These are phyloP conservation scores for Ascodesmis nigricans DNA, from an alignment of 495 filamentous ascomycete species.

Conservation along the genomic window DNA sequence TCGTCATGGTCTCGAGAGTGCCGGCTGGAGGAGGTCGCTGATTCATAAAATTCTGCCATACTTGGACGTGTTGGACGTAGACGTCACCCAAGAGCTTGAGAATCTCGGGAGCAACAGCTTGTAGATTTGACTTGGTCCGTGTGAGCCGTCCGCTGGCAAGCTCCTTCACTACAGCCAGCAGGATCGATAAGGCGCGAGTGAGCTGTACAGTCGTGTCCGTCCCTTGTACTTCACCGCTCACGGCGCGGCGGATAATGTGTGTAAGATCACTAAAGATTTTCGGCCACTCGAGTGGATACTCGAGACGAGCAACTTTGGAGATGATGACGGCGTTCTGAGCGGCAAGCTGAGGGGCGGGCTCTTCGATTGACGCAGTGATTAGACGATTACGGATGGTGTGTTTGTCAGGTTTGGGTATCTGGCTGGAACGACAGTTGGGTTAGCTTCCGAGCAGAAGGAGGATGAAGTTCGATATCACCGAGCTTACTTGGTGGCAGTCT, in stretches of 20 bases:
- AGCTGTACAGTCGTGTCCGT: conserved; percentile 29
- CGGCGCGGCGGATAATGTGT: conserved; percentile 34
- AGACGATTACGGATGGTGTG: conserved; percentile 47
- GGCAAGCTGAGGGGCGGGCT: conserved; percentile 49
- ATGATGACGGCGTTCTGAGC: conserved; percentile 70
- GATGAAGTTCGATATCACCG: conserved; percentile 4
- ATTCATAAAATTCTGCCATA: conserved; percentile 43
- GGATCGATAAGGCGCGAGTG: conserved; percentile 46
- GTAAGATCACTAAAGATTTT: conserved; percentile 37
- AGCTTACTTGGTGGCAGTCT: conserved; percentile 43
- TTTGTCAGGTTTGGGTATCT: conserved; percentile 55
- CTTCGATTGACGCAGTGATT: conserved; percentile 47
- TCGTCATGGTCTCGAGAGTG: conserved; percentile 31
- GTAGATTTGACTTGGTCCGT: conserved; percentile 45
- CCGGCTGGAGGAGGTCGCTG: conserved; percentile 22
- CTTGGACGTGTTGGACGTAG: conserved; percentile 49
- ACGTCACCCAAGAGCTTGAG: conserved; percentile 53
- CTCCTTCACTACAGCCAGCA: conserved; percentile 77
- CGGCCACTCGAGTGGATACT: conserved; percentile 71
- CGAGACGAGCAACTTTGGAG: conserved; percentile 68
- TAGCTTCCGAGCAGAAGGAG: background rate
- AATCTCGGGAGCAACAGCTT: conserved; percentile 55
- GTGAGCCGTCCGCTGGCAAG: conserved; percentile 54
- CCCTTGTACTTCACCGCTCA: conserved; percentile 25
- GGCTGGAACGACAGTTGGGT: too few relatives aligned